These are phyloP conservation scores for Trifolium fragiferum DNA, from an alignment of 306 rosid species.

Conservation along the genomic window DNA sequence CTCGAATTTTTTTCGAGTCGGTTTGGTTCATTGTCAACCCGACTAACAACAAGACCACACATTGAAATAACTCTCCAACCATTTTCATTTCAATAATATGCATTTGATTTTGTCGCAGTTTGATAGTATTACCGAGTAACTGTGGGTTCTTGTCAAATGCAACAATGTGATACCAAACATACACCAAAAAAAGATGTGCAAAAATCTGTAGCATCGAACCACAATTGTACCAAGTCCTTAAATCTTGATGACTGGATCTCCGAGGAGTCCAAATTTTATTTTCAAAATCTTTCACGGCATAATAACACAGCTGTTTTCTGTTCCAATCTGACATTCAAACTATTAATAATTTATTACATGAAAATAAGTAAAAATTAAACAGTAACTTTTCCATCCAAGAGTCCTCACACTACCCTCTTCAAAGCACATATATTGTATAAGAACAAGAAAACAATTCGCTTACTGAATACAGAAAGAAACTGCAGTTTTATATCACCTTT, in stretches of 20 bases:
- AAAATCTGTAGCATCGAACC: background rate
- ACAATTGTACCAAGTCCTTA: background rate
- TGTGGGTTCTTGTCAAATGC: too few species aligned
- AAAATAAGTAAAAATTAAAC: background rate
- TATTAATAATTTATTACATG: conserved; percentile 5
- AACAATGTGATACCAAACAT: too few species aligned
- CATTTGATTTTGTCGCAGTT: too few species aligned
- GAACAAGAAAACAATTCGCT: conserved; percentile 27
- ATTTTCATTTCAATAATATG: too few species aligned
- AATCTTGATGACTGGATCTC: background rate
- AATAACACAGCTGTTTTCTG: conserved; percentile 1
- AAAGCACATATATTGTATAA: background rate
- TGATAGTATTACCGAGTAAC: too few species aligned
- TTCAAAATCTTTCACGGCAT: background rate
- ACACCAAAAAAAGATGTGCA: background rate
- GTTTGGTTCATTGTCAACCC: too few species aligned
- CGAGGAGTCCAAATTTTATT: conserved; percentile 8
- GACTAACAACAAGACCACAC: background rate
- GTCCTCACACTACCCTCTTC: background rate
- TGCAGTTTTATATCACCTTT: conserved; percentile 31
- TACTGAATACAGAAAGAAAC: conserved; percentile 39
- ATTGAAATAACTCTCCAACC: background rate
- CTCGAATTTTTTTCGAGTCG: too few species aligned
- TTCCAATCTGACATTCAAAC: conserved; percentile 7
- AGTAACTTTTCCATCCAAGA: background rate